Evolutionary conservation across 1,284 basidiomycete species (phyloP).

Genomic region (Peniophora sp.): DNA sequence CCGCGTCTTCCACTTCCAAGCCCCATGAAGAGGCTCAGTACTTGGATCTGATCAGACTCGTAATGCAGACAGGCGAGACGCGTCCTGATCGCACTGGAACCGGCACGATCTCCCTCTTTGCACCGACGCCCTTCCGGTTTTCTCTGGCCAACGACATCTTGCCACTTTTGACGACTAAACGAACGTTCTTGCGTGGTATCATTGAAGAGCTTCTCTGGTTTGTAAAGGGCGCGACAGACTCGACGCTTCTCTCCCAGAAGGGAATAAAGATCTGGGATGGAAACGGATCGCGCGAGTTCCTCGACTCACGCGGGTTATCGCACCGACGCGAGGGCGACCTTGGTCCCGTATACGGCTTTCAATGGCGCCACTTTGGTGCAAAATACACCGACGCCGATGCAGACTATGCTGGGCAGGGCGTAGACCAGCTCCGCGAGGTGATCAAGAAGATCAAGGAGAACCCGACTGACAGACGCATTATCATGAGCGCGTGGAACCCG

Average conservation of each 20-base stretch:
- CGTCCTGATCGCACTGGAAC: constrained; percentile 91
- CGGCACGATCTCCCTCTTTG: constrained; percentile 86
- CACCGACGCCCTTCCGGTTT: constrained; percentile 84
- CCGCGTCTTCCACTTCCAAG: background rate
- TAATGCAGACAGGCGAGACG: constrained; percentile 67
- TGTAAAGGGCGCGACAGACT: constrained; percentile 80
- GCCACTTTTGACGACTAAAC: constrained; percentile 92
- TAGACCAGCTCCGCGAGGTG: constrained; percentile 88
- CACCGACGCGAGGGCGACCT: constrained; percentile 90
- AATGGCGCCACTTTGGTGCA: constrained; percentile 98
- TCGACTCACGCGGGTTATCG: constrained; percentile 77
- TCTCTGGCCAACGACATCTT: constrained; percentile 67
- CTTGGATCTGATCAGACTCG: constrained; percentile 69
- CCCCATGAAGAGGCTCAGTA: constrained; percentile 83
- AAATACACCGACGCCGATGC: constrained; percentile 77
- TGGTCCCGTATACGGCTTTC: constrained; percentile 97
- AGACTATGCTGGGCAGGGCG: constrained; percentile 83
- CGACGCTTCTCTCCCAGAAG: constrained; percentile 68
- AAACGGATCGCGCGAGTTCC: constrained; percentile 84
- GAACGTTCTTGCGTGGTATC: constrained; percentile 89
- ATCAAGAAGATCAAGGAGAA: constrained; percentile 89
- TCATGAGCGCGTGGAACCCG: constrained; percentile 96
- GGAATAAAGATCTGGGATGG: constrained; percentile 98
- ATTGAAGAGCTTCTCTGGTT: constrained; percentile 97
- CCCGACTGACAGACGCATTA: constrained; percentile 94